Percentiles rank a stretch among this genome's conserved stretches.
Conservation (phyloP, 352 stramenopile genomes). For the Globisporangium ultimum region DNA sequence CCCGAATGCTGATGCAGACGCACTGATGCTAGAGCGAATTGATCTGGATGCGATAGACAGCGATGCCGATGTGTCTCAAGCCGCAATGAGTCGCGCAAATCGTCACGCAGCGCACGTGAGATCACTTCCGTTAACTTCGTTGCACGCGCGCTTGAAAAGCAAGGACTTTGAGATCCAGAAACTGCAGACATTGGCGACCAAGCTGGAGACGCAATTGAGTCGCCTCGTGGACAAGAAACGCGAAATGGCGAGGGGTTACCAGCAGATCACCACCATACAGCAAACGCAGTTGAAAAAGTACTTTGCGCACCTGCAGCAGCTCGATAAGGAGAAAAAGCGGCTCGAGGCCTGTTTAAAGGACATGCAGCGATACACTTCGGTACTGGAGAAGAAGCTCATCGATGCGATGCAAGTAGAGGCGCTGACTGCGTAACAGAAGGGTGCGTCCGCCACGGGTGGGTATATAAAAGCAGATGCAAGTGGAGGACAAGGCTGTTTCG, state of each 20-base stretch:
- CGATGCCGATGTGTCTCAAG: background rate
- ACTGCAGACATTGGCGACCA: slow-evolving; percentile 24
- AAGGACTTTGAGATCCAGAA: slow-evolving; percentile 31
- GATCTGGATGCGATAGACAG: background rate
- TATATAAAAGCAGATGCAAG: no score
- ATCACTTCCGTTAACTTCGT: slow-evolving; percentile 33
- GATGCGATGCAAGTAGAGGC: no score
- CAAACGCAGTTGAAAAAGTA: slow-evolving; percentile 42
- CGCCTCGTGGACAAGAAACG: slow-evolving; percentile 25
- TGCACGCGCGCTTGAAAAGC: slow-evolving; percentile 29
- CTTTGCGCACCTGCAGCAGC: slow-evolving; percentile 22
- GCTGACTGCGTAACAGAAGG: no score
- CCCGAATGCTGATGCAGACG: background rate
- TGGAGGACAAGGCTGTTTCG: no score
- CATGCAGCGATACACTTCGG: slow-evolving; percentile 19
- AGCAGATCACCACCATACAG: slow-evolving; percentile 25
- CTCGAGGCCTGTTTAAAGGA: slow-evolving; percentile 19
- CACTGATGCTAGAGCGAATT: no score
- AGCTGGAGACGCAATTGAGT: slow-evolving; percentile 25
- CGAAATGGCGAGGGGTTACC: slow-evolving; percentile 20
- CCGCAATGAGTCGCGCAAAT: background rate
- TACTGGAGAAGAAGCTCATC: slow-evolving; percentile 33
- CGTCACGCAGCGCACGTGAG: slow-evolving; percentile 13
- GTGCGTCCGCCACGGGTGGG: no score
- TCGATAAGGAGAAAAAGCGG: slow-evolving; percentile 20